Base-by-base conservation (phyloP, 495 filamentous ascomycete genomes). In the Podospora anserina region DNA sequence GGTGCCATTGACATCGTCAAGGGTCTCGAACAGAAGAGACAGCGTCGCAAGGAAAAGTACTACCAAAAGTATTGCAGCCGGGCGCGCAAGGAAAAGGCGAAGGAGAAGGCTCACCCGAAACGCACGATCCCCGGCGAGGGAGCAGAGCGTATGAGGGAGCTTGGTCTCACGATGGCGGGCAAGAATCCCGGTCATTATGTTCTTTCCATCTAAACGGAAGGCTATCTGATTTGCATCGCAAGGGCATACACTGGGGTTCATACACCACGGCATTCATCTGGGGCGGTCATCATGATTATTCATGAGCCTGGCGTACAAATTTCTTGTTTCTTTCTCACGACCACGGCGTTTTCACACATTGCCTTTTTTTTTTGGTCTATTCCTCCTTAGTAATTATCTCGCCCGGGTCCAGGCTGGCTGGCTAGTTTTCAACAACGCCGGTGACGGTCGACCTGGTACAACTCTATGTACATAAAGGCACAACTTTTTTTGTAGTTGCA, bases 1-100 rank as follows among this genome's bases (percentile, higher is more conserved):
- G 92, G 93, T 59, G 93, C 95, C 32, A 94, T 98, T 71, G 96
- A 97, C 75, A 98, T 99, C 70, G 92, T 97, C 79, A 93, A 96
- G 75, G 95, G 95, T 5, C 88, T 99, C 7, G 95, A 98, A 82
- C 89, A 91, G 79, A 97, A 95, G 81, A 88, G 94, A 57, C 92
- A 94, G 79, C 88, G 93, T 65, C 91, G 95, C 66, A 91, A 89
- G 79, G 92, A 97, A 80, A 95, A 94, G 77, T 93, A 90, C 75
- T 77, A 79, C 54, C 89, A 93, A 75, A 92, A 95, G 79, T 88
- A 93, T 72, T 92, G 87, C 80, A 79, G 82, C 64, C 81, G 81
- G 27, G 83, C 82, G 5, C 80, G 82, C 20, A 84, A 84, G 70
- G 82, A 82, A 27, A 82, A 84, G 73, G 39, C 39, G 39, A 32